Evolutionary conservation across 2,329 filamentous ascomycete genomes (phyloP).

Genomic region (Leptographium lundbergii): DNA sequence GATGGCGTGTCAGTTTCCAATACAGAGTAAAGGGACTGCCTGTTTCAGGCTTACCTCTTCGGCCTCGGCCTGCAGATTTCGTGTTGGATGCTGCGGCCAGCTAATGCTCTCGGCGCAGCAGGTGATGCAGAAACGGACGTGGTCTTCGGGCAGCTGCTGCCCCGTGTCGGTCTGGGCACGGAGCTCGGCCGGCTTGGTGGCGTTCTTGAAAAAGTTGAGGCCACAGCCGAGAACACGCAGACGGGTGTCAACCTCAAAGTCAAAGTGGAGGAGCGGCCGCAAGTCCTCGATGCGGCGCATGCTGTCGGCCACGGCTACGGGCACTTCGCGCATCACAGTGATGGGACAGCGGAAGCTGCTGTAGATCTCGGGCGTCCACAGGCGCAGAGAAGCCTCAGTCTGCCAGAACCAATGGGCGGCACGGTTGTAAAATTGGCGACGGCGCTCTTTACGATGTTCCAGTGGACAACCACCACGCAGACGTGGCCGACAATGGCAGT

Average conservation of each 20-base stretch:
- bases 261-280: conserved; percentile 13
- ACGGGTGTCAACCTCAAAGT: conserved; percentile 14
- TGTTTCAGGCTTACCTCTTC: conserved; percentile 3
- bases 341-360: conserved; percentile 12
- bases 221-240: conserved; percentile 14
- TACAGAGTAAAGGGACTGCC: no score
- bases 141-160: conserved; percentile 11
- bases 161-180: conserved; percentile 13
- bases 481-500: conserved; percentile 7
- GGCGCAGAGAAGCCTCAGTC: conserved; percentile 14
- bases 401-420: conserved; percentile 15
- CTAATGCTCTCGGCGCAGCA: conserved; percentile 13
- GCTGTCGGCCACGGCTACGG: conserved; percentile 10
- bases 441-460: background rate
- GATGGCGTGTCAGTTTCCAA: background rate
- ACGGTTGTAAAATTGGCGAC: conserved; percentile 12
- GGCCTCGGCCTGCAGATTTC: conserved; percentile 14
- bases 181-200: conserved; percentile 13
- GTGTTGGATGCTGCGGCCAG: conserved; percentile 14
- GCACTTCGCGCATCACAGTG: conserved; percentile 15
- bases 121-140: conserved; percentile 11
- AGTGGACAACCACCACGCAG: background rate
- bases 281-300: conserved; percentile 7
- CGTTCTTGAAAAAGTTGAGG: conserved; percentile 9
- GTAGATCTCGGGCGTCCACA: conserved; percentile 18